Evolutionary conservation across 352 stramenopile genomes (phyloP).

Genomic region (Pythium biforme): DNA sequence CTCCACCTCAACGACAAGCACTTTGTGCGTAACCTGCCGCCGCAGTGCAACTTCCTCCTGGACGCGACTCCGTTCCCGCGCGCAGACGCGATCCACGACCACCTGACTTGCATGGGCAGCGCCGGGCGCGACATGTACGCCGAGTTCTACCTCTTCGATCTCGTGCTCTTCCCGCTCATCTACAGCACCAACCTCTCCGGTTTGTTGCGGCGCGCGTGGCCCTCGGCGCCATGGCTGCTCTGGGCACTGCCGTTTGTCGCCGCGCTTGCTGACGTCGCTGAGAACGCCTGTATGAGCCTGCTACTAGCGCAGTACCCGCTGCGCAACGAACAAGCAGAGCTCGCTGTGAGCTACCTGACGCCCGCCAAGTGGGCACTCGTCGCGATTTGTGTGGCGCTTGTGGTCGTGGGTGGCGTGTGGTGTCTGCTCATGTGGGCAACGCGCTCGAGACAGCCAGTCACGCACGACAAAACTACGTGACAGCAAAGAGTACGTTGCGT

Average conservation of each 20-base stretch:
- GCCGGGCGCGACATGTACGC: slow-evolving; percentile 27
- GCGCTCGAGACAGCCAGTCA: neutral
- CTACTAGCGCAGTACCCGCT: slow-evolving; percentile 40
- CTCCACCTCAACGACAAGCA: slow-evolving; percentile 16
- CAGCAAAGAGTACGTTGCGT: no score
- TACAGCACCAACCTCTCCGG: slow-evolving; percentile 24
- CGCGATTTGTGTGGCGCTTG: neutral
- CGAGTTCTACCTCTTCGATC: slow-evolving; percentile 31
- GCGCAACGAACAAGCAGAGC: slow-evolving; percentile 29
- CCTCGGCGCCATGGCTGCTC: neutral
- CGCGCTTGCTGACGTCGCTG: slow-evolving; percentile 35
- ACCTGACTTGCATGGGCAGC: slow-evolving; percentile 30
- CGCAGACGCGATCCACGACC: slow-evolving; percentile 22
- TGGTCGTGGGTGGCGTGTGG: slow-evolving; percentile 3
- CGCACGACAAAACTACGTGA: neutral
- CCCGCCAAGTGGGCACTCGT: slow-evolving; percentile 40
- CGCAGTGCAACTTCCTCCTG: slow-evolving; percentile 26
- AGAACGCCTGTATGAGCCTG: slow-evolving; percentile 46
- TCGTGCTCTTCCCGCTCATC: slow-evolving; percentile 33
- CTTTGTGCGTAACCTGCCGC: slow-evolving; percentile 18
- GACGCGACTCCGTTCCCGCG: slow-evolving; percentile 21
- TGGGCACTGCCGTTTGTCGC: slow-evolving; percentile 30
- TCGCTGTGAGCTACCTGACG: slow-evolving; percentile 31
- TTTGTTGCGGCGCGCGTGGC: slow-evolving; percentile 20
- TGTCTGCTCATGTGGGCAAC: neutral